Evolutionary conservation across 768 basidiomycete genomes (phyloP).

Genomic region (Lactarius akahatsu): DNA sequence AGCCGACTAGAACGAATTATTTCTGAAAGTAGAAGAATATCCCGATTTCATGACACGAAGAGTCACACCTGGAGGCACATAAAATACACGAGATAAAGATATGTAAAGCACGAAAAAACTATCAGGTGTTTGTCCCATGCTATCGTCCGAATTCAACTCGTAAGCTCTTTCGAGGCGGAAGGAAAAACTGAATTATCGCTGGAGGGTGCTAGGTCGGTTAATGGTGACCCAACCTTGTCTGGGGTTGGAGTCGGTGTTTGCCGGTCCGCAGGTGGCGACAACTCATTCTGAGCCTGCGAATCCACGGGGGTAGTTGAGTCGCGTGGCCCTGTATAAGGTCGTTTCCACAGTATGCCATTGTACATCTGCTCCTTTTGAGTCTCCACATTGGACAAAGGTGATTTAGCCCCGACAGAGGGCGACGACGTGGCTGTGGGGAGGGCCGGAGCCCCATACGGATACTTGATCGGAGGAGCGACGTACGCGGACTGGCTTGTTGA

Average conservation of each 20-base stretch:
- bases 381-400: background rate
- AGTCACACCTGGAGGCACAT: constrained; percentile 2
- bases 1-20: background rate
- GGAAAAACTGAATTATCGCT: background rate
- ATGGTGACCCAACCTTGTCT: background rate
- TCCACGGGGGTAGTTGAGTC: background rate
- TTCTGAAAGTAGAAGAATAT: background rate
- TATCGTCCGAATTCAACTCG: constrained; percentile 3
- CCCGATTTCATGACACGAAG: background rate
- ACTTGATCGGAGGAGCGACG: constrained; percentile 19
- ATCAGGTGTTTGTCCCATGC: constrained; percentile 1
- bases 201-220: background rate
- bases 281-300: constrained; percentile 8
- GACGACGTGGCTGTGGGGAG: background rate
- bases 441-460: constrained; percentile 24
- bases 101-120: constrained; percentile 2
- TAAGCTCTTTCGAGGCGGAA: background rate
- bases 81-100: constrained; percentile 27
- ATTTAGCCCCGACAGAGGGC: background rate
- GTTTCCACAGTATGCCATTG: constrained; percentile 23
- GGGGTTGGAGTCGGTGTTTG: background rate
- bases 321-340: constrained; percentile 21
- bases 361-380: constrained; percentile 8
- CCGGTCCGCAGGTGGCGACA: background rate
- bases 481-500: constrained; percentile 24